Evolutionary conservation across 176 grass and related monocot genomes (phyloP).

Genomic region (Oryza glumipatula): DNA sequence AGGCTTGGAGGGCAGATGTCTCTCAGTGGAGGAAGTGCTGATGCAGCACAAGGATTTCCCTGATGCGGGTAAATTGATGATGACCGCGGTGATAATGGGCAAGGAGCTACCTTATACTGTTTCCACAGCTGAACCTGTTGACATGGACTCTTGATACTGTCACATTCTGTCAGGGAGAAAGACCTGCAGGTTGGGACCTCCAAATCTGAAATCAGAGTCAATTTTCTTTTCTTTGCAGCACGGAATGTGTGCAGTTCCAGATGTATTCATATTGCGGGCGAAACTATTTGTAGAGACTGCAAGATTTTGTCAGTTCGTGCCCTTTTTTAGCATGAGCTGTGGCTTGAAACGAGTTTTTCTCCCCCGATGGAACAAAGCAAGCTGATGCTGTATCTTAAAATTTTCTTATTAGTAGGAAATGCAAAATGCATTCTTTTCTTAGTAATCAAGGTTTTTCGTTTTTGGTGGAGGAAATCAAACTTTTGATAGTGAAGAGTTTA

Average conservation of each 20-base stretch:
- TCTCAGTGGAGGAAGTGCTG: slow-evolving; percentile 81
- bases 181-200: not conserved
- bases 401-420: not conserved
- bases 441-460: not conserved
- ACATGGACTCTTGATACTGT: slow-evolving; percentile 52
- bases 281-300: not conserved
- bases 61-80: slow-evolving; percentile 92
- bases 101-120: slow-evolving; percentile 45
- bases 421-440: not conserved
- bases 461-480: not conserved
- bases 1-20: slow-evolving; percentile 51
- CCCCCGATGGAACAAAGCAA: not conserved
- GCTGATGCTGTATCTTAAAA: not conserved
- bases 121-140: slow-evolving; percentile 44
- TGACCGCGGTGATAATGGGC: slow-evolving; percentile 74
- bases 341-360: slow-evolving; percentile 14
- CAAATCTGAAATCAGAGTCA: not conserved
- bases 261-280: slow-evolving; percentile 25
- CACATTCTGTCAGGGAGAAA: not conserved
- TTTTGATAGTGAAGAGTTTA: not conserved
- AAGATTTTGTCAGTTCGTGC: slow-evolving; percentile 21
- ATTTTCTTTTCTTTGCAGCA: slow-evolving; percentile 15
- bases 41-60: slow-evolving; percentile 84
- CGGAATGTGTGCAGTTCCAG: slow-evolving; percentile 11
- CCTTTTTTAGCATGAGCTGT: slow-evolving; percentile 25